phyloP scores from a whole-genome alignment of 805 yeast genomes.

The Zygotorulaspora chibaensis region DNA sequence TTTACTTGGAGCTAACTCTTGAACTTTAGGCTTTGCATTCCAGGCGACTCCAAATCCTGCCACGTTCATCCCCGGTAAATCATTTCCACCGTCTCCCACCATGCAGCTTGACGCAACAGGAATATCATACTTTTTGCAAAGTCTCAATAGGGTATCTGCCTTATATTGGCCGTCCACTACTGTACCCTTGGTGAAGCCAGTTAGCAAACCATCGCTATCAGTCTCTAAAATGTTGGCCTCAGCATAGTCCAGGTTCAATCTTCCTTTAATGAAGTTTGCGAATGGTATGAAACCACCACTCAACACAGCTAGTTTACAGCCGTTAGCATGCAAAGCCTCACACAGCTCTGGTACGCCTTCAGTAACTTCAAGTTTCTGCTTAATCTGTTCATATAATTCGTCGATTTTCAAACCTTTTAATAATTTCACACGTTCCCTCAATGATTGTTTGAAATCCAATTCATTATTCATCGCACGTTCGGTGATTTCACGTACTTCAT shows the following conservation, averaged over 20 bases:
- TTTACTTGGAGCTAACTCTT: slow-evolving; percentile 72
- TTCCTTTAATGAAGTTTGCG: slow-evolving; percentile 67
- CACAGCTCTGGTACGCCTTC: slow-evolving; percentile 78
- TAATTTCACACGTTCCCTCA: slow-evolving; percentile 69
- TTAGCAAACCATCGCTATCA: slow-evolving; percentile 46
- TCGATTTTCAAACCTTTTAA: slow-evolving; percentile 75
- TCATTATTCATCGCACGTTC: slow-evolving; percentile 97
- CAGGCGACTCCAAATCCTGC: slow-evolving; percentile 97
- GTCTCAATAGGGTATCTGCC: slow-evolving; percentile 62
- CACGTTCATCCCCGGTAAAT: slow-evolving; percentile 80
- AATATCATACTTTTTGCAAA: slow-evolving; percentile 53
- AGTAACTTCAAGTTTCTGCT: slow-evolving; percentile 66
- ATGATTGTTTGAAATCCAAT: slow-evolving; percentile 80
- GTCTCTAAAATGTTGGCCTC: slow-evolving; percentile 70
- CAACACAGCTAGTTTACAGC: slow-evolving; percentile 75
- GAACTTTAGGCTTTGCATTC: slow-evolving; percentile 95
- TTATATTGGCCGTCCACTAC: slow-evolving; percentile 84
- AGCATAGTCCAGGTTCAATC: slow-evolving; percentile 76
- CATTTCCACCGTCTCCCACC: slow-evolving; percentile 97
- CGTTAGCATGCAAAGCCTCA: slow-evolving; percentile 53
- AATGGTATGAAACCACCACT: slow-evolving; percentile 94
- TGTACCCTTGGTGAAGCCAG: slow-evolving; percentile 75
- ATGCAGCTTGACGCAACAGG: slow-evolving; percentile 60
- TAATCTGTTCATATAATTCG: slow-evolving; percentile 73
- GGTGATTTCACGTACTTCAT: slow-evolving; percentile 81